phyloP scores from a whole-genome alignment of 2,329 filamentous ascomycete genomes.

The Tolypocladium nubicola region DNA sequence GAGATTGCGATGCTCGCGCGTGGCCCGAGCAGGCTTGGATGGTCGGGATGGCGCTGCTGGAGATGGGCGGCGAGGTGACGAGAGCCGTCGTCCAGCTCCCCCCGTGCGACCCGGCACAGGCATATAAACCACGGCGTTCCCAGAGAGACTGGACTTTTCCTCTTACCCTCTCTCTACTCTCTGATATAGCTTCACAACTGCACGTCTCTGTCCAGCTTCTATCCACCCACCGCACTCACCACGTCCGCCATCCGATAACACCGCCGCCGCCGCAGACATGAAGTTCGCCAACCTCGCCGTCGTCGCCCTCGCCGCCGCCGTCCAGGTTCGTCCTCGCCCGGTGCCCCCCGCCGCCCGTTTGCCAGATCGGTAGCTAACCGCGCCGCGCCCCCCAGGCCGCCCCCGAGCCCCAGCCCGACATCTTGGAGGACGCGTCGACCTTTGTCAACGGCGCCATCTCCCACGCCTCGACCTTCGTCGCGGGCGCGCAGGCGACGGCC shows the following conservation, averaged over 20 bases:
- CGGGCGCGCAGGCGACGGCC: slow-evolving; percentile 4
- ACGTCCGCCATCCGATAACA: not conserved
- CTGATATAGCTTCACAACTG: not conserved
- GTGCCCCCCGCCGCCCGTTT: not conserved
- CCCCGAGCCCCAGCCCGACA: slow-evolving; percentile 3
- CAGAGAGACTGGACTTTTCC: not conserved
- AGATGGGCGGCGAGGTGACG: not conserved
- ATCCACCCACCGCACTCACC: not conserved
- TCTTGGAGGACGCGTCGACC: slow-evolving; percentile 2
- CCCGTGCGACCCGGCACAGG: not conserved
- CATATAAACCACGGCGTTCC: not conserved
- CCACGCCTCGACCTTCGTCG: not conserved
- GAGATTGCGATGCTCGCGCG: not conserved
- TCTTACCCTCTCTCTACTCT: not conserved
- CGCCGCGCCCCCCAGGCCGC: not conserved
- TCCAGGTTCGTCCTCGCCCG: slow-evolving; percentile 13
- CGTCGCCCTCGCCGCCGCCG: slow-evolving; percentile 19
- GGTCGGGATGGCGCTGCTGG: no score
- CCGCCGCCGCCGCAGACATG: slow-evolving; percentile 16
- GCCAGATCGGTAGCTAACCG: not conserved
- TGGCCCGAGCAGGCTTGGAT: no score
- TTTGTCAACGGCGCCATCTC: not conserved
- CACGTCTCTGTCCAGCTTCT: not conserved
- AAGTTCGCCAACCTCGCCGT: slow-evolving; percentile 24
- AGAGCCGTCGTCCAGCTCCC: not conserved